Percentiles rank a stretch among this genome's conserved stretches.
phyloP scores from a whole-genome alignment of 2,329 filamentous ascomycete genomes.

The Cadophora malorum region DNA sequence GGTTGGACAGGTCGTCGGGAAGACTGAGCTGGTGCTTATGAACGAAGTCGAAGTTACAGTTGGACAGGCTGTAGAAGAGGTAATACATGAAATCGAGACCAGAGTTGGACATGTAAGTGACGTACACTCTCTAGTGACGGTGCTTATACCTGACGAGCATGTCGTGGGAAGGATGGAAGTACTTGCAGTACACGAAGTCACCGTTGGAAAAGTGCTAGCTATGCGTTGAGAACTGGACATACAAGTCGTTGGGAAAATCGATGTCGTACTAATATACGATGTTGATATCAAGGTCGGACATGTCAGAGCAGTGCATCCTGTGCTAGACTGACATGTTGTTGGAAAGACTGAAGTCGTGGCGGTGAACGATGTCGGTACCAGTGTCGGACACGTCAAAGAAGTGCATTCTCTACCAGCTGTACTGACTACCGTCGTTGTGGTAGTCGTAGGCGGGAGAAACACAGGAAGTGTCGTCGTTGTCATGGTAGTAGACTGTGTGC shows the following conservation, averaged over 20 bases:
- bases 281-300: slow-evolving; percentile 6
- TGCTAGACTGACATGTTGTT: background rate
- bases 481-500: slow-evolving; percentile 14
- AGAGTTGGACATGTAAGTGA: slow-evolving; percentile 14
- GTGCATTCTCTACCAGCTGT: slow-evolving; percentile 10
- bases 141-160: background rate
- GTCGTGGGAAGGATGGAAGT: slow-evolving; percentile 5
- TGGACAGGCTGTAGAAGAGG: background rate
- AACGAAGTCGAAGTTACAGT: background rate
- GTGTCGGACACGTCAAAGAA: slow-evolving; percentile 1
- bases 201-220: background rate
- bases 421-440: slow-evolving; percentile 5
- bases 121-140: slow-evolving; percentile 17
- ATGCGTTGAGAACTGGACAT: background rate
- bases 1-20: slow-evolving; percentile 20
- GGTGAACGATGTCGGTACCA: background rate
- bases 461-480: slow-evolving; percentile 20
- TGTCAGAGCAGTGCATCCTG: slow-evolving; percentile 11
- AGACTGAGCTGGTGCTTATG: slow-evolving; percentile 4
- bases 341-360: slow-evolving; percentile 12
- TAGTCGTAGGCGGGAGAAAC: slow-evolving; percentile 12
- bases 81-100: background rate
- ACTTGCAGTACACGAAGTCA: background rate
- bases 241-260: slow-evolving; percentile 10
- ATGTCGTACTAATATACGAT: background rate